Conservation (phyloP, 441 rosid genomes). For the Pelargonium cotyledonis region DNA sequence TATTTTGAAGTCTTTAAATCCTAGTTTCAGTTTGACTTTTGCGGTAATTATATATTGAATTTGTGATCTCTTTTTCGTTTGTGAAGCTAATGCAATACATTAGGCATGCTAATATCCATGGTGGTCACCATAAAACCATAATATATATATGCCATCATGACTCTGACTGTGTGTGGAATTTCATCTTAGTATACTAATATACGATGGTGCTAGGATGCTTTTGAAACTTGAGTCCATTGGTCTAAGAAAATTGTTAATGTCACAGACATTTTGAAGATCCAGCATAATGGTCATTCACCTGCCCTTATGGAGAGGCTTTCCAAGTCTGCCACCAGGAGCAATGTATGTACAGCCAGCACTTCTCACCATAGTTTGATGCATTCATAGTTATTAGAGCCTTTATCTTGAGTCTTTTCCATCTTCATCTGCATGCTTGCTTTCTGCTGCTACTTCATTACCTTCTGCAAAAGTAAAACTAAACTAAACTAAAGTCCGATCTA, state of each 20-base stretch:
- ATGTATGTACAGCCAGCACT: slow-evolving; percentile 49
- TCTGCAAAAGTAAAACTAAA: neutral
- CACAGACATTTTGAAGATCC: slow-evolving; percentile 44
- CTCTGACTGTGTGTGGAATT: too few relatives aligned
- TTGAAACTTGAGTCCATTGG: neutral
- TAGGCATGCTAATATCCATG: too few relatives aligned
- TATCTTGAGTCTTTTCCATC: neutral
- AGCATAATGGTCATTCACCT: slow-evolving; percentile 21
- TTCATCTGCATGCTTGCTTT: neutral
- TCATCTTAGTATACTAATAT: too few relatives aligned
- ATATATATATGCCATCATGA: too few relatives aligned
- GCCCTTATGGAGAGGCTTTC: slow-evolving; percentile 27
- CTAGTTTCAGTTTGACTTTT: too few relatives aligned
- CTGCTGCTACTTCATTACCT: neutral
- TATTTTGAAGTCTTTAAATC: too few relatives aligned
- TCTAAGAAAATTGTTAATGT: slow-evolving; percentile 9
- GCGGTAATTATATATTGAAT: too few relatives aligned
- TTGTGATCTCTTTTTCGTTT: too few relatives aligned
- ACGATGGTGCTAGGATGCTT: too few relatives aligned
- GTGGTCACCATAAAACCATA: too few relatives aligned
- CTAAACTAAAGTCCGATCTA: neutral
- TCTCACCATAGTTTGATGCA: neutral
- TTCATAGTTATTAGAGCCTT: neutral
- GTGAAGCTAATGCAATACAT: too few relatives aligned
- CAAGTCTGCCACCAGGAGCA: slow-evolving; percentile 22